Percentiles rank a stretch among this genome's conserved stretches.
phyloP scores from a whole-genome alignment of 345 rosid genomes.

The Adansonia digitata region DNA sequence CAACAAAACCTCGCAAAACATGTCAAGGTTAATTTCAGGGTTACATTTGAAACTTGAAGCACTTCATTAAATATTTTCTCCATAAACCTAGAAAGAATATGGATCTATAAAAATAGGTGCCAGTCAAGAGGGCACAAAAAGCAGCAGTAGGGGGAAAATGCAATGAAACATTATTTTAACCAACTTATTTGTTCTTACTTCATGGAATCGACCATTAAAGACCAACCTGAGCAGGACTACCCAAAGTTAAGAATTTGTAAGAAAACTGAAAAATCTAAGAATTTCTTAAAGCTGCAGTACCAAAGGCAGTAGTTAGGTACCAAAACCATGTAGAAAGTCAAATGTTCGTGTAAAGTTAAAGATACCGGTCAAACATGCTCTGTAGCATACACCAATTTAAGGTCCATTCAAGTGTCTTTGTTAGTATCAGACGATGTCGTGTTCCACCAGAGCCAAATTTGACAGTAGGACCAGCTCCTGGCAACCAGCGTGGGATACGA shows the following conservation, averaged over 20 bases:
- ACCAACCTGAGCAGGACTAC: neutral
- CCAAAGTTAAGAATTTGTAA: neutral
- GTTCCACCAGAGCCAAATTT: slow-evolving; percentile 48
- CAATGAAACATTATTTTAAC: neutral
- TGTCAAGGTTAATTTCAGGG: neutral
- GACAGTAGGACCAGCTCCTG: slow-evolving; percentile 85
- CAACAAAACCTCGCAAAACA: neutral
- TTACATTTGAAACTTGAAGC: neutral
- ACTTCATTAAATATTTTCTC: neutral
- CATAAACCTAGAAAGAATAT: neutral
- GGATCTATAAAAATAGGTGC: neutral
- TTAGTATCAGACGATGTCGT: slow-evolving; percentile 54
- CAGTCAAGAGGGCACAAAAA: neutral
- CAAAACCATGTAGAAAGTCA: neutral
- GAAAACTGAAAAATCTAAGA: neutral
- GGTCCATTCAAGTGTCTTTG: slow-evolving; percentile 98
- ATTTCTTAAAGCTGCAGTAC: neutral
- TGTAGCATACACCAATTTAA: slow-evolving; percentile 97
- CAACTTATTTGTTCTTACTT: no score
- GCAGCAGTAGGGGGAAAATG: neutral
- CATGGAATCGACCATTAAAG: neutral
- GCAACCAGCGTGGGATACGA: slow-evolving; percentile 77
- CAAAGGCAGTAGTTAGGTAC: neutral
- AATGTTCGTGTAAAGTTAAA: slow-evolving; percentile 5
- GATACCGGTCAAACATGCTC: slow-evolving; percentile 98